phyloP scores from a whole-genome alignment of 1,139 yeast genomes.

The Scheffersomyces cryptocercus region DNA sequence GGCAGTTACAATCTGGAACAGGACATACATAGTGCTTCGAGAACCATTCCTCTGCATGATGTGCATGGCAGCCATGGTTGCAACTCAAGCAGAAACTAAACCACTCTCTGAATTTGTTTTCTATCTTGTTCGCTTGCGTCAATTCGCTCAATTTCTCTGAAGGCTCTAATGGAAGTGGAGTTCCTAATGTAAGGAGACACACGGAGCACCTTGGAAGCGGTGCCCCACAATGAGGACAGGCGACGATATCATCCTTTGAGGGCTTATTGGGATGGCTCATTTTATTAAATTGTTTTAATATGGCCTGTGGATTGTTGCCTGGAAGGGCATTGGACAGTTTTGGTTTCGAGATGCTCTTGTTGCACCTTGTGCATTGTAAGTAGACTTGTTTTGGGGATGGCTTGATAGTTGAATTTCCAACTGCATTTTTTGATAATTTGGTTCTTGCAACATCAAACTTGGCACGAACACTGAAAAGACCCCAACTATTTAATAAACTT shows the following conservation, averaged over 20 bases:
- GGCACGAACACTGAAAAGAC: constrained; percentile 74
- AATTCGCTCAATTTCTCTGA: constrained; percentile 17
- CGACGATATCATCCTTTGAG: constrained; percentile 28
- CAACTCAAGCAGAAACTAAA: constrained; percentile 89
- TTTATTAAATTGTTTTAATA: constrained; percentile 43
- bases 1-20: constrained; percentile 88
- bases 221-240: constrained; percentile 85
- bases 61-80: constrained; percentile 92
- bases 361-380: constrained; percentile 80
- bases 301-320: constrained; percentile 24
- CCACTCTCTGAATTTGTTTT: constrained; percentile 61
- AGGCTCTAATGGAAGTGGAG: constrained; percentile 53
- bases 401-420: constrained; percentile 49
- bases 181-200: constrained; percentile 80
- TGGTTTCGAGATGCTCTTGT: constrained; percentile 58
- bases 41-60: constrained; percentile 96
- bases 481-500: constrained; percentile 80
- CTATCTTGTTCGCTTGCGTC: constrained; percentile 22
- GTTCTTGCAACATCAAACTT: constrained; percentile 80
- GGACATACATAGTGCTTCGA: constrained; percentile 86
- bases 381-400: constrained; percentile 74
- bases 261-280: constrained; percentile 19
- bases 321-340: constrained; percentile 10
- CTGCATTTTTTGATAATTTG: constrained; percentile 55
- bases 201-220: constrained; percentile 92